A percentile compares a stretch with the other conserved stretches of the same genome.
Conservation (phyloP, 768 basidiomycete genomes). For the Hortiboletus campestris region DNA sequence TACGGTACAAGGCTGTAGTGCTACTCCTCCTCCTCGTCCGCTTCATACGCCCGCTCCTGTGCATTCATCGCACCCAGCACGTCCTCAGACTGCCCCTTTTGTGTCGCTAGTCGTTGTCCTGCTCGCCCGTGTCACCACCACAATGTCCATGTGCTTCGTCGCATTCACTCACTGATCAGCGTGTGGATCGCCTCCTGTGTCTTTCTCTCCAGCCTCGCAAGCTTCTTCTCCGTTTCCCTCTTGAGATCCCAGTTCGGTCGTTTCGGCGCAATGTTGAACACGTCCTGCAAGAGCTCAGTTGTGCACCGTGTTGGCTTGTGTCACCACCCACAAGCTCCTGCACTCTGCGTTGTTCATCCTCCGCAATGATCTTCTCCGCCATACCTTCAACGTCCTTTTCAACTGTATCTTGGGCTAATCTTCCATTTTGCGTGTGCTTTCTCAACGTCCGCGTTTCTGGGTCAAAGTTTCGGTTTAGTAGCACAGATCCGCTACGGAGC, state of each 20-base stretch:
- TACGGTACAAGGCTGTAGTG: not conserved
- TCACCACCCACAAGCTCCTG: conserved; percentile 78
- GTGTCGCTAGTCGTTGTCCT: conserved; percentile 79
- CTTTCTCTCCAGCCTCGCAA: conserved; percentile 83
- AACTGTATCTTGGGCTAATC: conserved; percentile 74
- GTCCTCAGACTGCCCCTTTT: conserved; percentile 78
- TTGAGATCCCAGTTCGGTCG: conserved; percentile 96
- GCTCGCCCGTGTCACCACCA: conserved; percentile 4
- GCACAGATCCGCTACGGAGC: conserved; percentile 41
- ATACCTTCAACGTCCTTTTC: conserved; percentile 83
- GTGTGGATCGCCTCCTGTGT: conserved; percentile 92
- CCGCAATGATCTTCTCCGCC: conserved; percentile 78
- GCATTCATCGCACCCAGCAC: conserved; percentile 82
- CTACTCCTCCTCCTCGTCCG: conserved; percentile 14
- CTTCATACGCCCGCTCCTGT: conserved; percentile 56
- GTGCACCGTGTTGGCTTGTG: not conserved
- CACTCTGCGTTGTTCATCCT: conserved; percentile 80
- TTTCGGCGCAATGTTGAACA: conserved; percentile 97
- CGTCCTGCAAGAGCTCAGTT: conserved; percentile 54
- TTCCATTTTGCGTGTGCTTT: conserved; percentile 60
- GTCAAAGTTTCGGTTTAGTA: conserved; percentile 85
- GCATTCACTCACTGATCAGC: conserved; percentile 72
- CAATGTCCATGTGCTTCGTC: not conserved
- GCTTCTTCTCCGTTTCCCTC: conserved; percentile 88
- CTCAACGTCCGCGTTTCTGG: conserved; percentile 78